Base-by-base conservation (phyloP, 2,329 filamentous ascomycete genomes). In the Boeremia lycopersici region DNA sequence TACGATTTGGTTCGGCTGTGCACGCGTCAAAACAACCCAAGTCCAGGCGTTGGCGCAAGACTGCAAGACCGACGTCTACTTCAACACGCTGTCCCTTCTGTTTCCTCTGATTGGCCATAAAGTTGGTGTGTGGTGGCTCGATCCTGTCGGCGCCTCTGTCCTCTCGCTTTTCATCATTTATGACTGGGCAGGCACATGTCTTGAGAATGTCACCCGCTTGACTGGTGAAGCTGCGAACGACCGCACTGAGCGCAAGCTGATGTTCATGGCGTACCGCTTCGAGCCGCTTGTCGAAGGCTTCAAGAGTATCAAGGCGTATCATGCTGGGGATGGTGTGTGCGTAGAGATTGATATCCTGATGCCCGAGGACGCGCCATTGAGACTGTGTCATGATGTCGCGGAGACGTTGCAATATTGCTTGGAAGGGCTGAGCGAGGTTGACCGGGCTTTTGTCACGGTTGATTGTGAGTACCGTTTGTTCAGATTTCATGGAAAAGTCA, bases 111-210 rank as follows among this genome's bases (percentile, higher is more conserved):
- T 89, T 44, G 87, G 87, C 6, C 78, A 82, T 61, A 77, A 82
- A 43, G 77, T 82, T 4, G 69, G 83, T 23, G 65, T 87, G 12
- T 89, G 87, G 86, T 89, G 86, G 86, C 78, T 89, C 12, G 87
- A 89, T 67, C 82, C 82, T 6, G 76, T 82, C 0, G 87, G 86
- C 49, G 87, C 86, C 3, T 81, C 82, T 0, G 64, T 88, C 0
- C 77, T 89, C 0, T 88, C 86, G 0, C 71, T 88, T 4, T 88
- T 82, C 75, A 87, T 89, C 69, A 88, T 89, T 62, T 85, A 83
- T 71, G 87, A 89, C 73, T 89, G 86, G 87, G 82, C 82, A 1
- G 78, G 80, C 40, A 89, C 86, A 0, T 84, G 81, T 56, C 78
- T 86, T 42, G 79, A 84, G 49, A 86, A 87, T 60, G 80, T 87